These are phyloP conservation scores for thale cress (Arabidopsis thaliana) DNA, from an alignment of 345 rosid species.

Conservation along the genomic window TAIR10.1 NC_003074.8:18517501-18518000, in stretches of 20 bases:
- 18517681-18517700: too few relatives aligned
- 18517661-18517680: background rate
- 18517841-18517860: too few relatives aligned
- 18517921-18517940: background rate
- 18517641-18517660: background rate
- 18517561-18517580: background rate
- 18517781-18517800: too few relatives aligned
- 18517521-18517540: background rate
- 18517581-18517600: background rate
- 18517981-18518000: background rate
- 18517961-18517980: background rate
- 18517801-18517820: background rate
- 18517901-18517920: background rate
- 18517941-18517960: background rate
- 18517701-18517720: background rate
- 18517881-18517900: background rate
- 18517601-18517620: background rate
- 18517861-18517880: background rate
- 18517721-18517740: too few relatives aligned
- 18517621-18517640: background rate
- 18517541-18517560: background rate
- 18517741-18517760: too few relatives aligned
- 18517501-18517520: background rate
- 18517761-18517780: too few relatives aligned
- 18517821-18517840: background rate